These are phyloP conservation scores for Pisolithus orientalis DNA, from an alignment of 768 basidiomycete genomes.

Conservation along the genomic window DNA sequence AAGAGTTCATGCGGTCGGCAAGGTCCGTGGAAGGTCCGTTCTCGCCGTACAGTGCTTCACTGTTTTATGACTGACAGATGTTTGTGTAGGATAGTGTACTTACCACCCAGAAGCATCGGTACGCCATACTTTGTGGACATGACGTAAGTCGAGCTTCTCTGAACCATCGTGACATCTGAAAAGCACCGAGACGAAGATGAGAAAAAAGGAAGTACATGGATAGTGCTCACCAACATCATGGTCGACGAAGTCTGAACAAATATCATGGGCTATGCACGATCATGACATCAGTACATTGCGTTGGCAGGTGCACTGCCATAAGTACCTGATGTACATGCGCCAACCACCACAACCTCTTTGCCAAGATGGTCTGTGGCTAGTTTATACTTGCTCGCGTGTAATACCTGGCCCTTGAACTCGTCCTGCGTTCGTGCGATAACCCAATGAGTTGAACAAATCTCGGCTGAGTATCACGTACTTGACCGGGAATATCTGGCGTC, in stretches of 20 bases:
- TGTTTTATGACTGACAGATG: neutral
- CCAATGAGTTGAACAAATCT: neutral
- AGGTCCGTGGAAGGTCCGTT: slow-evolving; percentile 43
- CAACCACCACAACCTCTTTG: slow-evolving; percentile 68
- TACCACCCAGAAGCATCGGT: slow-evolving; percentile 19
- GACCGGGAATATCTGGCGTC: slow-evolving; percentile 39
- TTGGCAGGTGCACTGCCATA: slow-evolving; percentile 16
- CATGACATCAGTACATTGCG: neutral
- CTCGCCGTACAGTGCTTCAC: slow-evolving; percentile 36
- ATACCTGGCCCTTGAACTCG: neutral
- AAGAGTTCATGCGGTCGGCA: slow-evolving; percentile 49
- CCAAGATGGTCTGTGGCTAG: slow-evolving; percentile 51
- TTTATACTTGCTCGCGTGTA: slow-evolving; percentile 42
- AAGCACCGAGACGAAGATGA: neutral
- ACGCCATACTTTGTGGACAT: slow-evolving; percentile 40
- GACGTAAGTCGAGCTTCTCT: slow-evolving; percentile 50
- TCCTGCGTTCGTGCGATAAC: slow-evolving; percentile 24
- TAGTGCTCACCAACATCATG: slow-evolving; percentile 37
- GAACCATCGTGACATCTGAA: slow-evolving; percentile 42
- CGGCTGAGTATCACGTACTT: slow-evolving; percentile 19
- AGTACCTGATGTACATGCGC: slow-evolving; percentile 57
- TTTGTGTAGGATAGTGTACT: slow-evolving; percentile 10
- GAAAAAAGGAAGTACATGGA: neutral
- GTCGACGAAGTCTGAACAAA: slow-evolving; percentile 39
- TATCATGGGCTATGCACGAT: slow-evolving; percentile 36